Evolutionary conservation across 257 asterid genomes (phyloP), one percentile per base, ranked within the genome.

Genomic region (Ilex asprella): DNA sequence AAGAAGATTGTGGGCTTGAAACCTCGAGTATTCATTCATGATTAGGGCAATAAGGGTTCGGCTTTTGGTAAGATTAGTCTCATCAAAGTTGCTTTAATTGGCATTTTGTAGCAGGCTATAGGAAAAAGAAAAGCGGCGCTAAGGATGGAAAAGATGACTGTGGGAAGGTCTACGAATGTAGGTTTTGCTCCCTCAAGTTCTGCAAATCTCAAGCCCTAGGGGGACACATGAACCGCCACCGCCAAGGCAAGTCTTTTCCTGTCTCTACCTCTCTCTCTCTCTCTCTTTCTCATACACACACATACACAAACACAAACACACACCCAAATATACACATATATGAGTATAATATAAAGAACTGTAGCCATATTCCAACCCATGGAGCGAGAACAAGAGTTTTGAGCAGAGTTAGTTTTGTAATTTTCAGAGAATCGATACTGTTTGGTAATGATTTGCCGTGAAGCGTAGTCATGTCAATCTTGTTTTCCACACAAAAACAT

Each of bases 201-300:
- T 84, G 95, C 95, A 92, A 92, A 70, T 92, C 97, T 55, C 98
- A 91, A 88, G 98, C 98, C 60, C 96, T 91, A 11, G 98, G 98
- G 55, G 98, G 98, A 69, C 98, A 91, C 77, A 91, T 91, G 98
- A 91, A 91, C 72, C 96, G 98, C 87, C 98, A 91, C 73, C 95
- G 98, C 76, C 95, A 88, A 87, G 98, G 98, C 76, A 76, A 41
- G 55, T 61, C 56, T 49, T 64, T 35, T 70, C 66, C 30, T 47
- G 29, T 31, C 52, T 51, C 67, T 57, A 62, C 56, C 30, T 15
- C 15, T 46, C 60, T 11, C 46, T 21, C 27, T 21, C 27, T 21
- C 27, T 21, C 27, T 21, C 27, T 30, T 31, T 62, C 43, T 14
- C 0, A 12, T 15, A 14, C 41, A 35, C 41, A 35, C 41, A 35